A percentile compares a stretch with the other conserved stretches of the same genome.
phyloP scores from a whole-genome alignment of 306 rosid genomes.

The Vigna unguiculata region DNA sequence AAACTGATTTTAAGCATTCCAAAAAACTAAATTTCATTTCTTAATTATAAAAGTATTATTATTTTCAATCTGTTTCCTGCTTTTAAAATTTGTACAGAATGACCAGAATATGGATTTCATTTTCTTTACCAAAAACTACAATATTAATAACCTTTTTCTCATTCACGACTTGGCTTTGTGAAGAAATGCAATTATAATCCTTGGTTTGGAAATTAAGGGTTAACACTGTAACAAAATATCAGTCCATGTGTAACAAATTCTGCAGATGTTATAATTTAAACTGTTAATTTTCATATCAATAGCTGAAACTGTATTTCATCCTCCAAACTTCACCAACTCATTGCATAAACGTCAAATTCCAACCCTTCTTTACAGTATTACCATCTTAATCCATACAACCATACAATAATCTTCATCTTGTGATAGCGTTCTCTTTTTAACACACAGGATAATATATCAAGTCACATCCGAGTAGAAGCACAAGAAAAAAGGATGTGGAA shows the following conservation, averaged over 20 bases:
- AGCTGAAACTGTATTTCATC: not conserved
- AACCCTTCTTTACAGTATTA: not conserved
- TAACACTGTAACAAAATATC: not conserved
- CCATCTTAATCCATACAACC: not conserved
- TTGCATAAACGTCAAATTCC: not conserved
- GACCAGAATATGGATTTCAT: not conserved
- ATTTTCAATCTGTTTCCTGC: too few species aligned
- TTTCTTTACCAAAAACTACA: not conserved
- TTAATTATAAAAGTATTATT: too few species aligned
- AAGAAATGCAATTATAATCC: not conserved
- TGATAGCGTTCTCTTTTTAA: not conserved
- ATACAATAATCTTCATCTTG: not conserved
- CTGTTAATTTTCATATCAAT: not conserved
- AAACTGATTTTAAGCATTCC: too few species aligned
- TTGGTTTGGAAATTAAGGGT: not conserved
- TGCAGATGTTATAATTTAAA: not conserved
- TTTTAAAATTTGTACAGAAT: too few species aligned
- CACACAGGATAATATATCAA: conserved; percentile 2
- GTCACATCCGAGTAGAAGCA: too few species aligned
- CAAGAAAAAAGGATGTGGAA: not conserved
- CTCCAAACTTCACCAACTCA: not conserved
- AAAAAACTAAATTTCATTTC: too few species aligned
- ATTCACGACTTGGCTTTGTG: not conserved
- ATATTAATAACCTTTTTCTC: not conserved
- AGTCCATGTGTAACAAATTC: not conserved